Base-by-base conservation (phyloP, 495 filamentous ascomycete genomes). In the Massariosphaeria phaeospora region DNA sequence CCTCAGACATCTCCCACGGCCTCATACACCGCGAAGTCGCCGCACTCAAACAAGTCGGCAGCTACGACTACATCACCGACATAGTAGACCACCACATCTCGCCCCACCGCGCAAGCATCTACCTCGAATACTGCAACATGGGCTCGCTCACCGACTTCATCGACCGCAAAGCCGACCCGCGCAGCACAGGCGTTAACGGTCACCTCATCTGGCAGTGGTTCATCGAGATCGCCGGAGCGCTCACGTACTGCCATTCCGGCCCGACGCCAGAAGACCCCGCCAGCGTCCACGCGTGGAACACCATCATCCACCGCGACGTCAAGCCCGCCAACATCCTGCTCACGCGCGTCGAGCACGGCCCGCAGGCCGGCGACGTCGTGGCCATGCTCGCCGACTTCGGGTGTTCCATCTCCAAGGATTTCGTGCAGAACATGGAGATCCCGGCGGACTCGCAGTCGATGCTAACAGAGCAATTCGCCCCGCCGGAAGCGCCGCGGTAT, bases 271-370 rank as follows among this genome's bases (percentile, higher is more conserved):
- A 56, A 3, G 17, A 43, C 13, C 18, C 18, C 12, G 5, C 2
- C 18, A 45, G 18, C 2, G 23, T 13, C 8, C 34, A 5, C 1
- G 27, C 38, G 15, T 39, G 43, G 41, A 48, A 55, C 31, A 8
- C 12, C 3, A 23, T 55, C 2, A 27, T 12, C 12, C 52, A 55
- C 26, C 27, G 31, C 13, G 41, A 39, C 26, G 26, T 56, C 24
- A 48, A 56, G 25, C 53, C 44, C 1, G 53, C 7, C 2, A 56
- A 56, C 23, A 41, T 40, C 15, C 29, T 49, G 34, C 24, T 56
- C 13, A 25, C 17, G 4, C 20, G 30, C 5, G 25, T 25, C 10
- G 25, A 56, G n/a, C 20, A 6, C 20, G 46, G 31, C 5, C 46
- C 29, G 2, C 12, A 15, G 23, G 2, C 11, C 17, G 23, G 43